Evolutionary conservation across 495 filamentous ascomycete genomes (phyloP).

Genomic region (Bacidia gigantensis): DNA sequence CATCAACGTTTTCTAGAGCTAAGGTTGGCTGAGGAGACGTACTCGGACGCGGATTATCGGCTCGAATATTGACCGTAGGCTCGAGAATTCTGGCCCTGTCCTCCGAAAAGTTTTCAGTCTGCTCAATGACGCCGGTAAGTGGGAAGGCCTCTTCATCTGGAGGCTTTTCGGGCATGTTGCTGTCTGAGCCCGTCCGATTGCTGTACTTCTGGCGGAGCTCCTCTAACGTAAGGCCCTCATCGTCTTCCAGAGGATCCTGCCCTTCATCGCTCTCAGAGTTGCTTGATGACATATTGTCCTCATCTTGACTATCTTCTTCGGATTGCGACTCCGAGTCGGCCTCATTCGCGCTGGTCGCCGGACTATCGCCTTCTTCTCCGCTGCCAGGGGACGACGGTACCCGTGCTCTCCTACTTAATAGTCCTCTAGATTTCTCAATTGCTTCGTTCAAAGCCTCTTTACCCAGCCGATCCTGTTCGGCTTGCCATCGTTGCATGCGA

Average conservation of each 20-base stretch:
- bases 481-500: conserved; percentile 66
- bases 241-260: conserved; percentile 41
- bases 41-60: conserved; percentile 1
- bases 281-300: conserved; percentile 60
- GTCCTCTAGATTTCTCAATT: conserved; percentile 53
- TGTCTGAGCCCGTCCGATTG: conserved; percentile 16
- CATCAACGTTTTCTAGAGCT: conserved; percentile 55
- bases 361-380: conserved; percentile 32
- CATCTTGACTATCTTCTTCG: conserved; percentile 33
- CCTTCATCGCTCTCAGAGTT: conserved; percentile 43
- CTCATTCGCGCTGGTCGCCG: conserved; percentile 28
- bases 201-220: conserved; percentile 70
- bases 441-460: conserved; percentile 74
- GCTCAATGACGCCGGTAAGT: too few species aligned
- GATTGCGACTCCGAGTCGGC: conserved; percentile 24
- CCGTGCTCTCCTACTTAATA: conserved; percentile 40
- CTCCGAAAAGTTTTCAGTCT: too few species aligned
- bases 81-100: too few species aligned
- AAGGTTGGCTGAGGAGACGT: too few species aligned
- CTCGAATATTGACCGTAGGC: neutral
- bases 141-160: neutral
- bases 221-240: conserved; percentile 65
- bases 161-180: neutral
- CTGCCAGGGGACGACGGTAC: conserved; percentile 33
- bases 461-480: conserved; percentile 65